Evolutionary conservation across 768 basidiomycete genomes (phyloP), one percentile per base, ranked within the genome.

Genomic region (Mycena epipterygia): DNA sequence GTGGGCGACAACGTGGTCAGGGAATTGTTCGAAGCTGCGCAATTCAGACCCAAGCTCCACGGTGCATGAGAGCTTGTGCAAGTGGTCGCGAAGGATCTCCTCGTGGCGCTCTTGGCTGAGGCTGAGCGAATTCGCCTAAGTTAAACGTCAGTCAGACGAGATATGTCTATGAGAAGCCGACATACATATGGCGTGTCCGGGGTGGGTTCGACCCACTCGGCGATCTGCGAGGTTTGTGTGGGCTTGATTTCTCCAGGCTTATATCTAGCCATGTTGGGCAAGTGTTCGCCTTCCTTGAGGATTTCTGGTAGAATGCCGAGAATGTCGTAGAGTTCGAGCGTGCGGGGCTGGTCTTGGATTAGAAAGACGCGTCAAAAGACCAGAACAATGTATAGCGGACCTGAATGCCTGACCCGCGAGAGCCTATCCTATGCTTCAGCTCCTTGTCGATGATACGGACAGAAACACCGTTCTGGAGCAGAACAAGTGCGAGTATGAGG

Each of bases 21-120:
- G 52, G 30, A 71, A 51, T 64, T 85, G 84, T 65, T 81, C 79
- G 39, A 86, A 74, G 5, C 63, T 73, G 13, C 70, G 53, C 12
- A 86, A 72, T 64, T 84, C 84, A 13, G 80, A 79, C 1, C 74
- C 79, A 0, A 79, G 62, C 63, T 85, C 85, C 8, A 88, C 79
- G 5, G 75, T 27, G 27, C 71, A 71, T 32, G 75, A 79, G 25
- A 52, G 75, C 51, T 73, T 74, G n/a, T 66, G 61, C 11, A 75
- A 30, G 79, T 77, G 49, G 76, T 78, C 59, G 8, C 81, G 79
- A 8, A 85, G 73, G 23, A 84, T 76, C 6, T 63, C 67, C 65
- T 83, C 82, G 2, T 79, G 74, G 21, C 13, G 32, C 21, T 76
- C 65, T 68, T 82, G 82, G n/a, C 74, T 74, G 25, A 81, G 30